Conservation (phyloP, 352 stramenopile genomes). For the Globisporangium echinulatum region DNA sequence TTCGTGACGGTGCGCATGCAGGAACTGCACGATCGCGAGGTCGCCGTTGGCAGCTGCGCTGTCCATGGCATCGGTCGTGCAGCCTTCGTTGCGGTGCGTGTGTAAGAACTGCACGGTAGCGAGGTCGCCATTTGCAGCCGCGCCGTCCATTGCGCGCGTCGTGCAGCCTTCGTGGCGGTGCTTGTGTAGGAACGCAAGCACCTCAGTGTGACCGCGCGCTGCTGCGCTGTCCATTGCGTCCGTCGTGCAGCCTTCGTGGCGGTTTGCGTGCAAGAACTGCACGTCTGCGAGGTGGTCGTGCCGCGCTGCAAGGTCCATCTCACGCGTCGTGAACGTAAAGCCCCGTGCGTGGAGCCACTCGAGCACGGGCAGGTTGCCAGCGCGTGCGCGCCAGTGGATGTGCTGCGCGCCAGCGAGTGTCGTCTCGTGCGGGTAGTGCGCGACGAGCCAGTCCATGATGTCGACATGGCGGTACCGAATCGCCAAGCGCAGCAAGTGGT, state of each 20-base stretch:
- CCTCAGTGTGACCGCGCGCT: background rate
- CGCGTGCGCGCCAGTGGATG: slow-evolving; percentile 3
- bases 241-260: slow-evolving; percentile 5
- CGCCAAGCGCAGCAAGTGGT: background rate
- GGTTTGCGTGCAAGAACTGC: slow-evolving; percentile 2
- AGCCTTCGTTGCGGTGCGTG: background rate
- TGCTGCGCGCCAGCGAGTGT: background rate
- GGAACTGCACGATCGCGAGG: background rate
- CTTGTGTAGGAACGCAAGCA: background rate
- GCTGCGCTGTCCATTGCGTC: slow-evolving; percentile 3
- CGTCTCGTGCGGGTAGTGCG: background rate
- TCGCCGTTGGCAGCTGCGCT: background rate
- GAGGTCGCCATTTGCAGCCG: slow-evolving; percentile 1
- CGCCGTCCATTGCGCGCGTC: slow-evolving; percentile 4
- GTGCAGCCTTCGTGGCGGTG: slow-evolving; percentile 4
- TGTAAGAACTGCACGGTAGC: background rate
- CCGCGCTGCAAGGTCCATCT: slow-evolving; percentile 6
- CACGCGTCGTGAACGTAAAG: slow-evolving; percentile 1
- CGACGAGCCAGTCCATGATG: slow-evolving; percentile 4
- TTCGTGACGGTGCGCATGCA: background rate
- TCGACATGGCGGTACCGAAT: slow-evolving; percentile 1
- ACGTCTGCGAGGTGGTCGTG: slow-evolving; percentile 4
- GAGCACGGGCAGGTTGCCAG: background rate
- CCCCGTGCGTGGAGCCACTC: slow-evolving; percentile 1
- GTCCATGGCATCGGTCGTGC: slow-evolving; percentile 1